phyloP scores from a whole-genome alignment of 495 filamentous ascomycete genomes.

The Hypoxylon intermedium region DNA sequence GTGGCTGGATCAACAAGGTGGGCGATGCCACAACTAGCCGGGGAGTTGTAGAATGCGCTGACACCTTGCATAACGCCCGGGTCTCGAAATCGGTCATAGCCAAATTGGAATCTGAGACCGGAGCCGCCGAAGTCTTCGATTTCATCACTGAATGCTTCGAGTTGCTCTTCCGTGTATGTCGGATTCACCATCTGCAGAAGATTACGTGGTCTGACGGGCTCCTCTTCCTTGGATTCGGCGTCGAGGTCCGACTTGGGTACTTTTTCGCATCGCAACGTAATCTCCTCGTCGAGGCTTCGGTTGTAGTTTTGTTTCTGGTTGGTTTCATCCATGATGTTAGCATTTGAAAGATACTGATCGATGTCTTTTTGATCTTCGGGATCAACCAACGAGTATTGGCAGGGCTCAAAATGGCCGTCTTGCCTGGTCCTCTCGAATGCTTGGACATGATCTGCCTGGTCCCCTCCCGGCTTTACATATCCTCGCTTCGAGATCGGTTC shows the following conservation, averaged over 20 bases:
- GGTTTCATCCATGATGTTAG: too few species aligned
- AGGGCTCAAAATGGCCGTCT: neutral
- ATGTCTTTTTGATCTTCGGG: too few species aligned
- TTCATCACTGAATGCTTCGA: neutral
- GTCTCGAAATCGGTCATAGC: neutral
- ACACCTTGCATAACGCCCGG: constrained; percentile 18
- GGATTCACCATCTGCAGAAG: neutral
- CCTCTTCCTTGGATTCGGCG: too few species aligned
- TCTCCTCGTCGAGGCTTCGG: too few species aligned
- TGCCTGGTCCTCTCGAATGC: constrained; percentile 3
- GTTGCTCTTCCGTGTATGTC: constrained; percentile 1
- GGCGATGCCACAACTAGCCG: constrained; percentile 6
- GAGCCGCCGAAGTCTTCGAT: neutral
- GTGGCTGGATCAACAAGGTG: constrained; percentile 1
- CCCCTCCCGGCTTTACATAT: neutral
- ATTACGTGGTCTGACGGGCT: neutral
- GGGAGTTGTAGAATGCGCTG: neutral
- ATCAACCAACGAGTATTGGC: too few species aligned
- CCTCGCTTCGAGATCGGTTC: constrained; percentile 15
- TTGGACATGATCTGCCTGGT: neutral
- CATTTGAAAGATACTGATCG: too few species aligned
- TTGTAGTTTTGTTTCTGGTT: too few species aligned
- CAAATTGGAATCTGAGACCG: neutral
- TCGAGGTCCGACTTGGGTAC: too few species aligned
- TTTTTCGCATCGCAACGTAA: too few species aligned